Evolutionary conservation across 148 eudicot genomes (phyloP), one percentile per base, ranked within the genome.

Genomic region (Rhododendron simsii): DNA sequence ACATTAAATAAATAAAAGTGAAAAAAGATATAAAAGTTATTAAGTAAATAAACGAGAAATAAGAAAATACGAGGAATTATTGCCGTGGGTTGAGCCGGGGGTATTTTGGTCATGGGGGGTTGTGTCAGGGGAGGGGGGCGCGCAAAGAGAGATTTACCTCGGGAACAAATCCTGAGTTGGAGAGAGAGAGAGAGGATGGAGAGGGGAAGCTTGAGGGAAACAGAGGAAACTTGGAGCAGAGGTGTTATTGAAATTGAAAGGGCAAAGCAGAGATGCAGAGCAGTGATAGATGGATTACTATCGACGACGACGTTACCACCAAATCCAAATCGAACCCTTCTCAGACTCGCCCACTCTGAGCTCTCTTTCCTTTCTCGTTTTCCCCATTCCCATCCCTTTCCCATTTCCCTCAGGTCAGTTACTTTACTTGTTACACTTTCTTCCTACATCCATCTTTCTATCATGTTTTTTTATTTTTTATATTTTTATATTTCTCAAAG

Each of bases 291-390:
- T 33, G 90, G 91, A 83, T 82, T 93, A 53, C 44, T 86, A 3
- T 65, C 73, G 73, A n/a, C 73, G 33, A 59, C 65, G 4, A 82
- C 28, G 53, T 84, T 91, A 85, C 85, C 92, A 16, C 84, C 84
- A 51, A 53, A 82, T 41, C 86, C 5, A 37, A 89, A 88, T 33
- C 69, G 73, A 45, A 91, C 95, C 61, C 91, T 96, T 33, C 86
- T 91, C 87, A 95, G 96, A 80, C 87, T 96, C 28, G 86, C 87
- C 83, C 89, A 86, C 30, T 92, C 99, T 28, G 99, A 96, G 91
- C 93, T 94, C 87, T 85, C 86, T 50, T 96, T 95, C 85, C 95
- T 96, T 67, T 85, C 87, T 83, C 94, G 91, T 47, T 47, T 39
- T 30, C 23, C 85, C 75, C 30, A 28, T 87, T n/a, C 15, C 41